Evolutionary conservation across 805 yeast genomes (phyloP), one percentile per base, ranked within the genome.

Genomic region (Saccharomyces mikatae): DNA sequence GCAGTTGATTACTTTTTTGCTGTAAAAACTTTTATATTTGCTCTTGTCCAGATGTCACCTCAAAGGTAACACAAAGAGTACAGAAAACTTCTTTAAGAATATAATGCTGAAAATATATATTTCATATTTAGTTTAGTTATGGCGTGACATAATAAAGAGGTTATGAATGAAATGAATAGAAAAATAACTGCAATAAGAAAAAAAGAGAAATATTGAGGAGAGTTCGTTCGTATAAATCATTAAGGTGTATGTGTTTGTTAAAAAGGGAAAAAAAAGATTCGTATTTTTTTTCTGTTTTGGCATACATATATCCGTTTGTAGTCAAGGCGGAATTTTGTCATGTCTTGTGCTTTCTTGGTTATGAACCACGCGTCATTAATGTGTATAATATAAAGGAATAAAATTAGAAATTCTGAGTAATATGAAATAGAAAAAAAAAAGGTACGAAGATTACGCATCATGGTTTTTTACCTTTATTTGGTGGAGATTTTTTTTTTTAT

Each of bases 1-100:
- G 75, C 74, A 71, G 47, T 2, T 24, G 26, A 24, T 24, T 62
- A 56, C 57, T 62, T 58, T 58, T 61, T 58, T 55, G 4, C 13
- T n/a, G 2, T 8, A 8, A 8, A 36, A n/a, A 6, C 6, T n/a
- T n/a, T 11, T 1, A n/a, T 17, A 17, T 6, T 36, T 8, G 22
- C 44, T 29, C 24, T 3, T 24, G 17, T 13, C 24, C 6, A 36
- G 6, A 8, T 17, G 13, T 6, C 30, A 8, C 2, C 6, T 36
- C 11, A 17, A 17, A 36, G 22, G 36, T 2, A 36, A 6, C 8
- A 17, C 11, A 36, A 36, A 9, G 17, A 6, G 44, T 17, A n/a
- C 21, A 36, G 17, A 36, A 21, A 17, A 21, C 11, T 36, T n/a
- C 6, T n/a, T 36, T 36, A 36, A 36, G 44, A 36, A 36, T 36